phyloP scores from a whole-genome alignment of 148 eudicot genomes.

The Tetragonia tetragonoides region DNA sequence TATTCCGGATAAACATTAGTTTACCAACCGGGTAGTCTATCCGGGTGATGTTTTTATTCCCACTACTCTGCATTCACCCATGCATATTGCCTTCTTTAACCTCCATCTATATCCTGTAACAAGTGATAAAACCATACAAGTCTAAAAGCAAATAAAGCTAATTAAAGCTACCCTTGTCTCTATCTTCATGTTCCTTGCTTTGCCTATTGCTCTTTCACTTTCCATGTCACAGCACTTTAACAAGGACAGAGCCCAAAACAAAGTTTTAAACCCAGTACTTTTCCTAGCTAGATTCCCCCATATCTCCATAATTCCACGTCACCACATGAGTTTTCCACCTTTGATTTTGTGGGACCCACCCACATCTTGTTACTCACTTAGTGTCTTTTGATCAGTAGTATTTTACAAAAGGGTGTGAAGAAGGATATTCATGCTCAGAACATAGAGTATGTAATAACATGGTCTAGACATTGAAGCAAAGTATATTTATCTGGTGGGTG shows the following conservation, averaged over 20 bases:
- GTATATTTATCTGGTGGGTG: background rate
- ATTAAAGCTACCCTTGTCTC: slow-evolving; percentile 37
- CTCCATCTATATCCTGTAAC: slow-evolving; percentile 5
- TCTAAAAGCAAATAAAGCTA: slow-evolving; percentile 22
- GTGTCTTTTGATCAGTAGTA: background rate
- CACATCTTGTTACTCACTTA: background rate
- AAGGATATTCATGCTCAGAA: slow-evolving; percentile 46
- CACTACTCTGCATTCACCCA: slow-evolving; percentile 22
- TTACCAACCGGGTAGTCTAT: too few species aligned
- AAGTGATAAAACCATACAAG: background rate
- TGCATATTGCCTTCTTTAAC: background rate
- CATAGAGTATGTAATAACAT: background rate
- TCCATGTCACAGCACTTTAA: slow-evolving; percentile 7
- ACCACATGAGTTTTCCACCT: slow-evolving; percentile 1
- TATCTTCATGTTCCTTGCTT: slow-evolving; percentile 40
- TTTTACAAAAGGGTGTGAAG: background rate
- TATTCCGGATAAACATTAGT: too few species aligned
- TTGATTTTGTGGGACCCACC: slow-evolving; percentile 15
- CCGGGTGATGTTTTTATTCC: too few species aligned
- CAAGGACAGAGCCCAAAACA: slow-evolving; percentile 14
- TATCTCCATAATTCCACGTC: slow-evolving; percentile 1
- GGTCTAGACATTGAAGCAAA: slow-evolving; percentile 4
- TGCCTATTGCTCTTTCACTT: slow-evolving; percentile 22
- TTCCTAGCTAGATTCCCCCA: slow-evolving; percentile 17
- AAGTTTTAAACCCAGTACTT: slow-evolving; percentile 14